Conservation (phyloP, 495 filamentous ascomycete species). For the Penicillium fimorum region DNA sequence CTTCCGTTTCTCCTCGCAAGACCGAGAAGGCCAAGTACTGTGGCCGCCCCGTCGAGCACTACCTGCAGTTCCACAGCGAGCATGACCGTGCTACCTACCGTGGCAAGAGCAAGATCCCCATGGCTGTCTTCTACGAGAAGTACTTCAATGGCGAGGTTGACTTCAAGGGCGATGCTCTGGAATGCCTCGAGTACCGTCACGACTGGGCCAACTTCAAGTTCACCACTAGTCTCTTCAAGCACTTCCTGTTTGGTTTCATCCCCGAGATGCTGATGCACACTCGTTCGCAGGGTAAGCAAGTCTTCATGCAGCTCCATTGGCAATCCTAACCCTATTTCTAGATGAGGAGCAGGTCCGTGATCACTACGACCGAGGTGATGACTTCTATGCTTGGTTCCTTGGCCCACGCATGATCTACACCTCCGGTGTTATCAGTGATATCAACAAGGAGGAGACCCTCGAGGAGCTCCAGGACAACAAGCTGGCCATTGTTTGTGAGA, state of each 20-base stretch:
- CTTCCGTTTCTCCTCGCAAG: slow-evolving; percentile 56
- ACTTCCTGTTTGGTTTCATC: slow-evolving; percentile 66
- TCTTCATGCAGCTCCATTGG: neutral
- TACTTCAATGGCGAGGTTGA: slow-evolving; percentile 84
- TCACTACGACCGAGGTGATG: slow-evolving; percentile 72
- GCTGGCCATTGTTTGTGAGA: slow-evolving; percentile 68
- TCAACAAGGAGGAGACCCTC: slow-evolving; percentile 62
- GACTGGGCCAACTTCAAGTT: slow-evolving; percentile 81
- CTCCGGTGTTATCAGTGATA: slow-evolving; percentile 65
- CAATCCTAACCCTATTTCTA: slow-evolving; percentile 22
- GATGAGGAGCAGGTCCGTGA: slow-evolving; percentile 75
- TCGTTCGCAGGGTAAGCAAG: slow-evolving; percentile 58
- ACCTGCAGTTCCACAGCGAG: slow-evolving; percentile 78
- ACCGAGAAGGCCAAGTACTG: slow-evolving; percentile 61
- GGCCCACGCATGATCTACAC: slow-evolving; percentile 75
- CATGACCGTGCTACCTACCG: slow-evolving; percentile 69
- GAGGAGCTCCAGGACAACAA: slow-evolving; percentile 74
- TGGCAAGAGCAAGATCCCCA: slow-evolving; percentile 76
- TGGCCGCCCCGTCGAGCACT: slow-evolving; percentile 78
- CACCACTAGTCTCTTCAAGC: slow-evolving; percentile 62
- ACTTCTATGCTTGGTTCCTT: slow-evolving; percentile 75
- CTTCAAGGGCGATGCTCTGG: slow-evolving; percentile 80
- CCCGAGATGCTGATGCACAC: slow-evolving; percentile 69
- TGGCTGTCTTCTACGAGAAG: slow-evolving; percentile 87
- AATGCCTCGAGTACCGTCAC: slow-evolving; percentile 78